Percentiles rank a stretch among this genome's conserved stretches.
phyloP scores from a whole-genome alignment of 495 filamentous ascomycete genomes.

The Lasiosphaeria hispida region DNA sequence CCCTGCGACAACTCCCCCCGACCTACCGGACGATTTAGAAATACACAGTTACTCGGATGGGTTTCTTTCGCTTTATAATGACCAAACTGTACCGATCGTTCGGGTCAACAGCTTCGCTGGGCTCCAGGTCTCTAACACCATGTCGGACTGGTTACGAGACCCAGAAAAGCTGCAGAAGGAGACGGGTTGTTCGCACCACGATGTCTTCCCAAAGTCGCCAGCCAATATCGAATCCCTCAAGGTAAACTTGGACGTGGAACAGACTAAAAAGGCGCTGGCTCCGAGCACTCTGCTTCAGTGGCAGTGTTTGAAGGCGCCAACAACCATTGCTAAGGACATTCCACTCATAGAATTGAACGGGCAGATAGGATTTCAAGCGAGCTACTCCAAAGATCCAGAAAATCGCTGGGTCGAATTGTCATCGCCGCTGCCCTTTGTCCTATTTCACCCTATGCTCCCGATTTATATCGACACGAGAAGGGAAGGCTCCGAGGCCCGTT shows the following conservation, averaged over 20 bases:
- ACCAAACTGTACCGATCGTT: constrained; percentile 56
- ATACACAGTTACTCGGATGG: constrained; percentile 66
- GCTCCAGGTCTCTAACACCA: constrained; percentile 62
- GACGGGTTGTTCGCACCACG: constrained; percentile 39
- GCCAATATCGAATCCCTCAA: constrained; percentile 37
- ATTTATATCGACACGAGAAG: constrained; percentile 87
- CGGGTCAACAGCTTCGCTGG: constrained; percentile 66
- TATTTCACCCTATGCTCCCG: constrained; percentile 77
- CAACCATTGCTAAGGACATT: constrained; percentile 57
- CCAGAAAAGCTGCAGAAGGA: constrained; percentile 48
- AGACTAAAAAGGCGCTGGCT: constrained; percentile 45
- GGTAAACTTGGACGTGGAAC: constrained; percentile 36
- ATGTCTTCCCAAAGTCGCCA: constrained; percentile 51
- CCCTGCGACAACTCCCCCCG: constrained; percentile 55
- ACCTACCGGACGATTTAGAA: constrained; percentile 52
- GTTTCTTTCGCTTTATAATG: constrained; percentile 69
- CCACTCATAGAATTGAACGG: constrained; percentile 86
- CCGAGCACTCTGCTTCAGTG: constrained; percentile 53
- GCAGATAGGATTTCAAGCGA: constrained; percentile 72
- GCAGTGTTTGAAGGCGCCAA: constrained; percentile 64
- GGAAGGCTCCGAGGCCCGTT: constrained; percentile 81
- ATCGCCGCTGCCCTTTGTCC: constrained; percentile 81
- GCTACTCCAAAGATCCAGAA: constrained; percentile 67
- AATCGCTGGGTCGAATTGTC: constrained; percentile 75
- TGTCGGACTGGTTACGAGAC: constrained; percentile 72